Conservation (phyloP, 331 rosid species). For the Stylosanthes scabra region DNA sequence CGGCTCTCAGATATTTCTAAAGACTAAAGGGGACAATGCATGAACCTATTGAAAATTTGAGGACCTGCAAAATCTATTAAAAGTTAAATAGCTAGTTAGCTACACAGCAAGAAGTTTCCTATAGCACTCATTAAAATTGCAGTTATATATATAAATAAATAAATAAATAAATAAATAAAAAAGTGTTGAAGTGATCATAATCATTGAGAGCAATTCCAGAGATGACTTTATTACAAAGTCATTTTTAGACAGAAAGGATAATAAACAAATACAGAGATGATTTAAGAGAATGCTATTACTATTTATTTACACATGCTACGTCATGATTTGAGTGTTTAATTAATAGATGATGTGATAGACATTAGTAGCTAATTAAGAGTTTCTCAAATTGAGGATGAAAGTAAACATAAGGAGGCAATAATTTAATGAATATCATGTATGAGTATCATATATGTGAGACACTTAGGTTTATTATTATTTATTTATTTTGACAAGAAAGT, state of each 20-base stretch:
- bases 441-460: neutral
- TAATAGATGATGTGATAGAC: neutral
- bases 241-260: neutral
- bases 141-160: too few relatives aligned
- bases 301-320: neutral
- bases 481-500: neutral
- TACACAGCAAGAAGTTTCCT: constrained; percentile 17
- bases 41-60: neutral
- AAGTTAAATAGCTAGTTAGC: neutral
- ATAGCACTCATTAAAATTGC: neutral
- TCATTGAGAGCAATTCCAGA: neutral
- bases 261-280: too few relatives aligned
- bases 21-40: neutral
- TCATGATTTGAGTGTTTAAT: neutral
- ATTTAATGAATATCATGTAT: neutral
- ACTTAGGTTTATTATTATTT: too few relatives aligned
- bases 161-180: neutral
- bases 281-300: too few relatives aligned
- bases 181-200: neutral
- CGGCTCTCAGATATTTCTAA: neutral
- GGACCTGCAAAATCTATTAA: neutral
- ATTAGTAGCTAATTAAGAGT: neutral
- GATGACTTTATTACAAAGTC: neutral
- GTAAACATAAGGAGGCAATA: neutral
- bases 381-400: neutral